Evolutionary conservation across 768 basidiomycete species (phyloP).

Genomic region (Termitomyces sp.): DNA sequence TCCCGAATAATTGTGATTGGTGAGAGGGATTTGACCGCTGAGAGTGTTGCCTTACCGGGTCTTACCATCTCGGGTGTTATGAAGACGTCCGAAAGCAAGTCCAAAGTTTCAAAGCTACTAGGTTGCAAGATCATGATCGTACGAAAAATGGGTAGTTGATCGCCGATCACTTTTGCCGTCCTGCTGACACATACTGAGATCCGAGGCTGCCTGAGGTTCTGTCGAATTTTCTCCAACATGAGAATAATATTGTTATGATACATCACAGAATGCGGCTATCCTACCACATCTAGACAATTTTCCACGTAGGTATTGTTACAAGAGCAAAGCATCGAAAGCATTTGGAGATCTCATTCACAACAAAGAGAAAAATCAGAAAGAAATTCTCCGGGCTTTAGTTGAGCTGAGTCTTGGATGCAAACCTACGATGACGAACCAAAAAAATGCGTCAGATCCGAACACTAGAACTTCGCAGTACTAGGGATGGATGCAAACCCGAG

Average conservation of each 20-base stretch:
- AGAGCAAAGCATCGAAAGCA: conserved; percentile 5
- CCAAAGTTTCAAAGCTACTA: too few relatives aligned
- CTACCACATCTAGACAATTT: not conserved
- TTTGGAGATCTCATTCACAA: not conserved
- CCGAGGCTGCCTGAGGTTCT: too few relatives aligned
- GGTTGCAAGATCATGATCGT: too few relatives aligned
- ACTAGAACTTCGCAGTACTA: conserved; percentile 13
- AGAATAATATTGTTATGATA: not conserved
- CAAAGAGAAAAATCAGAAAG: not conserved
- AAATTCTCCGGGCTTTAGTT: conserved; percentile 5
- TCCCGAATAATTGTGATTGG: not conserved
- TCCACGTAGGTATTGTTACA: conserved; percentile 5
- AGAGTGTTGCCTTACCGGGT: not conserved
- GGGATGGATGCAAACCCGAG: conserved; percentile 27
- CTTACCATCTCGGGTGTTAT: too few relatives aligned
- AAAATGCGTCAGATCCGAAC: conserved; percentile 8
- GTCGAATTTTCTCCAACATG: not conserved
- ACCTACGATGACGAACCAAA: conserved; percentile 10
- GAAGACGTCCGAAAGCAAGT: too few relatives aligned
- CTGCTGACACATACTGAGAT: too few relatives aligned
- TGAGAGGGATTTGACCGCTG: not conserved
- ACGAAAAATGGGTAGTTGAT: too few relatives aligned
- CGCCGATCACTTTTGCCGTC: too few relatives aligned
- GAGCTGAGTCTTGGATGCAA: conserved; percentile 8
- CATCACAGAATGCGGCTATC: not conserved